Base-by-base conservation (phyloP, 208 protist species). In the Wallacemonas collosoma region DNA sequence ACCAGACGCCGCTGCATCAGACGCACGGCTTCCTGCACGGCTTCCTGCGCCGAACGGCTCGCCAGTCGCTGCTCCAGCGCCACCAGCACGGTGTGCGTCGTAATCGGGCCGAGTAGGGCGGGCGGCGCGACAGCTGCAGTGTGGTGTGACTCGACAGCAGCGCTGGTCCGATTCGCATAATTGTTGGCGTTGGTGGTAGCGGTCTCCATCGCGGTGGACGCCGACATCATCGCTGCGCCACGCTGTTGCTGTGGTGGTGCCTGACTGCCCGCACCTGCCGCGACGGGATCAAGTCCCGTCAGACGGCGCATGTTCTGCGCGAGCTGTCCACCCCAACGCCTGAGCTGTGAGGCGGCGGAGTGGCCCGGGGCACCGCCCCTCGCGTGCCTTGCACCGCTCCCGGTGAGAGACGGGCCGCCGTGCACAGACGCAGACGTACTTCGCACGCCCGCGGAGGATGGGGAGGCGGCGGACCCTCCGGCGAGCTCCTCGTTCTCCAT, bases 1-100 rank as follows among this genome's bases (percentile, higher is more conserved):
- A 82, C 43, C 12, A 91, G 51, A 56, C 88, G 87, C 41, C 85
- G 77, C 51, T 89, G 78, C 45, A 94, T 66, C 2, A 77, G 70
- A 38, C 73, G 72, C 48, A 83, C 75, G 3, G 36, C 72, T 44
- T 57, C 64, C 15, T 36, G 36, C 14, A 48, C 48, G 4, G 66
- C 66, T 39, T 71, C 66, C 39, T 71, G 66, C 38, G 66, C 26
- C 53, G 51, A 40, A 15, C 66, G 66, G 14, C 7, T 61, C 11
- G 35, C 48, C 38, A 71, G 48, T 8, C 66, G 40, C 66, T 58
- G 48, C 53, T 7, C 53, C 5, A 71, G 48, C 53, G 38, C 53
- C 14, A 50, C 15, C 12, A 61, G 66, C 15, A 48, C 35, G n/a
- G 53, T 44, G 39, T 61, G 66, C 15, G 53, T 39, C 7, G 66